phyloP scores from a whole-genome alignment of 345 rosid species.

The Erodium maritimum region DNA sequence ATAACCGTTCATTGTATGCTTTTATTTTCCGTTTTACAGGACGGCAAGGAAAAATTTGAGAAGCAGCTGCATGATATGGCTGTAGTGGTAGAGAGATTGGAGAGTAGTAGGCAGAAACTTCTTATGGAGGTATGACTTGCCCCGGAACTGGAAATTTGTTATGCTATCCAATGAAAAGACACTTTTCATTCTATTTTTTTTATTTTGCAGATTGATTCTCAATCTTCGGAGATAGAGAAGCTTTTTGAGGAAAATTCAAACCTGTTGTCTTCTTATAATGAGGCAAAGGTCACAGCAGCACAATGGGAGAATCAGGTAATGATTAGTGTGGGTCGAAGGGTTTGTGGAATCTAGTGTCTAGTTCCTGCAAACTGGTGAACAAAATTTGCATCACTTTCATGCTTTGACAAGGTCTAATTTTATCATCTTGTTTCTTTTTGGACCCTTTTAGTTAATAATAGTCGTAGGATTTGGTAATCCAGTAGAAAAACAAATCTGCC shows the following conservation, averaged over 20 bases:
- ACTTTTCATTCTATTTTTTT: conserved; percentile 5
- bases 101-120: conserved; percentile 92
- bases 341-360: too few relatives aligned
- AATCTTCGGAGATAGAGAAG: conserved; percentile 89
- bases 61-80: conserved; percentile 94
- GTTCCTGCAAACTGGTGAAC: too few relatives aligned
- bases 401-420: neutral
- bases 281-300: conserved; percentile 42
- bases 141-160: neutral
- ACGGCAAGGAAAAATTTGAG: conserved; percentile 77
- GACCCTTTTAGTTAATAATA: neutral
- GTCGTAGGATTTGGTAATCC: too few relatives aligned
- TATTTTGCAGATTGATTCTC: conserved; percentile 85
- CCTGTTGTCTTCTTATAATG: conserved; percentile 58
- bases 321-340: too few relatives aligned
- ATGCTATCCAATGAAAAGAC: too few relatives aligned
- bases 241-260: conserved; percentile 84
- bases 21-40: conserved; percentile 33
- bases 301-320: conserved; percentile 77
- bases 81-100: conserved; percentile 80
- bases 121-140: conserved; percentile 55
- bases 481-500: too few relatives aligned
- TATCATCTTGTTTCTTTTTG: neutral
- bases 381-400: too few relatives aligned
- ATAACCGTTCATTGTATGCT: neutral